Evolutionary conservation across 2,329 filamentous ascomycete species (phyloP).

Genomic region (Huntiella omanensis): DNA sequence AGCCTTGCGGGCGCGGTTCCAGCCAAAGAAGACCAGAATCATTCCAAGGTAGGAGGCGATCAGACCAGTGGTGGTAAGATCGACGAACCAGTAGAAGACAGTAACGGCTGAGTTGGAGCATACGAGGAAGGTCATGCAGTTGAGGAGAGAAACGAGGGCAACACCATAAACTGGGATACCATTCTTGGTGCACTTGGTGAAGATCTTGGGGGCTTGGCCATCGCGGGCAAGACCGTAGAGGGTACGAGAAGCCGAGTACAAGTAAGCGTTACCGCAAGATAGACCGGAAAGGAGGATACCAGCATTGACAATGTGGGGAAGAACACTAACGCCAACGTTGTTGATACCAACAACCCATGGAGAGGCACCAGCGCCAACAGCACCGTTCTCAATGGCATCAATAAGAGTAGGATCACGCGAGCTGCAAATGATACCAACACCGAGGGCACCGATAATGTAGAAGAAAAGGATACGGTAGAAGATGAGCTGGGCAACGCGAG

Average conservation of each 20-base stretch:
- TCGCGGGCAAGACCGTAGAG: slow-evolving; percentile 31
- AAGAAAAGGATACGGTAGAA: slow-evolving; percentile 55
- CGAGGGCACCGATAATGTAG: slow-evolving; percentile 48
- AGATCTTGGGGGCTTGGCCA: slow-evolving; percentile 30
- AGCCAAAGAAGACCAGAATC: slow-evolving; percentile 26
- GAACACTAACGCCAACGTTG: slow-evolving; percentile 35
- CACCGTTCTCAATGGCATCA: slow-evolving; percentile 24
- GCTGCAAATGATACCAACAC: slow-evolving; percentile 34
- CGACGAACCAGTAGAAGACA: slow-evolving; percentile 35
- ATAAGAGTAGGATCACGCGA: slow-evolving; percentile 31
- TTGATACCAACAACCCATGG: slow-evolving; percentile 41
- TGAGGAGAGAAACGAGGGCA: slow-evolving; percentile 31
- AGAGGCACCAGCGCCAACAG: slow-evolving; percentile 37
- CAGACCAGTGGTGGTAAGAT: slow-evolving; percentile 36
- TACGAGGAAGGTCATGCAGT: slow-evolving; percentile 33
- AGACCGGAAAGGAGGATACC: slow-evolving; percentile 18
- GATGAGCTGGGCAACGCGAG: slow-evolving; percentile 51
- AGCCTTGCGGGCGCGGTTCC: slow-evolving; percentile 32
- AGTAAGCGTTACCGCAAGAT: slow-evolving; percentile 32
- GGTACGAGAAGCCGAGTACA: slow-evolving; percentile 31
- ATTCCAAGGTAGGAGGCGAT: slow-evolving; percentile 45
- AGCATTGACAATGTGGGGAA: slow-evolving; percentile 44
- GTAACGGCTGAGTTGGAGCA: slow-evolving; percentile 27
- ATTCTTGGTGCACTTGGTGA: slow-evolving; percentile 37
- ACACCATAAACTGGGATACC: slow-evolving; percentile 45